Evolutionary conservation across 805 yeast species (phyloP).

Genomic region (Suhomyces sp.): DNA sequence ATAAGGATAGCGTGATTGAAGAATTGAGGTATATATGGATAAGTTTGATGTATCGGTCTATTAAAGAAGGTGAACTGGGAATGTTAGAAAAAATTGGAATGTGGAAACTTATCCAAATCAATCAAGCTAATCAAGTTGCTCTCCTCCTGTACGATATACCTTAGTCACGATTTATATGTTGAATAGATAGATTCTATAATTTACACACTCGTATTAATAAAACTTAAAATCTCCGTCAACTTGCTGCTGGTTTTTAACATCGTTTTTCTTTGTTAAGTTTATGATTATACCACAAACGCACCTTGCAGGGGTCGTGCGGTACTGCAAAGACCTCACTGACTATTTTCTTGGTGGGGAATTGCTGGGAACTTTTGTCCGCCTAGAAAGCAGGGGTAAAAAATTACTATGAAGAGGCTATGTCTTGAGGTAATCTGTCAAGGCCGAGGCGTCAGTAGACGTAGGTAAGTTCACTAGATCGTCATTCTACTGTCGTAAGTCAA

Average conservation of each 20-base stretch:
- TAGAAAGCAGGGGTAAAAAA: not conserved
- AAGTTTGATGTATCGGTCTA: not conserved
- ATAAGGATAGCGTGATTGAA: not conserved
- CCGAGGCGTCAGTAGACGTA: not conserved
- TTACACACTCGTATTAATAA: not conserved
- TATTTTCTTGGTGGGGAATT: not conserved
- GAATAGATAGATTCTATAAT: slow-evolving; percentile 1
- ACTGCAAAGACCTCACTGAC: not conserved
- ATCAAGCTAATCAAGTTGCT: not conserved
- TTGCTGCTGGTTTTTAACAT: slow-evolving; percentile 3
- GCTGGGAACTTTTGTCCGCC: not conserved
- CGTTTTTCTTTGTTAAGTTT: not conserved
- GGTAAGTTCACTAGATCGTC: not conserved
- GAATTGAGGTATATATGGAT: not conserved
- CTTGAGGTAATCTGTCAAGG: not conserved
- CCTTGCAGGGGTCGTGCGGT: slow-evolving; percentile 3
- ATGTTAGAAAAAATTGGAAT: not conserved
- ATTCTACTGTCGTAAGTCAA: not conserved
- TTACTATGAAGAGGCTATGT: not conserved
- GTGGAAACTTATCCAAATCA: not conserved
- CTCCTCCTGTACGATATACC: not conserved
- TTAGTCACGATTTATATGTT: not conserved
- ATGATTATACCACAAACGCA: slow-evolving; percentile 1
- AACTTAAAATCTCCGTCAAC: slow-evolving; percentile 1
- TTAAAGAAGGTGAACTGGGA: not conserved